Base-by-base conservation (phyloP, 208 protist species). In the Crithidia acanthocephali region DNA sequence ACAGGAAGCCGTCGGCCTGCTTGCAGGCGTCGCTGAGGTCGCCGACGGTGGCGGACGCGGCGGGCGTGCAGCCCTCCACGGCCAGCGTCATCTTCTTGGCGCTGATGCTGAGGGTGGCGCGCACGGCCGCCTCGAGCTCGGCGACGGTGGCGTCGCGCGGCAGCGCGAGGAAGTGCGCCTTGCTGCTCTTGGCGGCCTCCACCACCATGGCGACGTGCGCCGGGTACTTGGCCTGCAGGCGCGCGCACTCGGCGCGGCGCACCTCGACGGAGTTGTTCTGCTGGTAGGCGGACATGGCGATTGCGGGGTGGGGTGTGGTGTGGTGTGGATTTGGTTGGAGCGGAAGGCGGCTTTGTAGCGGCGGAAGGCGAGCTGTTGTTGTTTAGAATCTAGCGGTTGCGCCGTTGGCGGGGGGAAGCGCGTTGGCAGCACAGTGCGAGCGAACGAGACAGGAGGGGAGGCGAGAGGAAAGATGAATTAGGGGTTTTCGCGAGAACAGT, bases 181-280 rank as follows among this genome's bases (percentile, higher is more conserved):
- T 74, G 55, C 58, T 68, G 56, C 61, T 52, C 59, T 67, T 71
- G 40, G 56, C 63, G 68, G 32, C 62, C 68, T 69, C 57, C 55
- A 72, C 60, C 9, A 74, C 56, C 42, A 74, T 64, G 56, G 72
- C 35, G 22, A 64, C 45, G 28, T 61, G 48, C 32, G 50, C 60
- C 27, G 66, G 74, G 67, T 74, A 65, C 67, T 73, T 71, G 59
- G 66, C 67, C 48, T 74, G 74, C 62, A 80, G 23, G 56, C 56
- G 56, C 56, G 33, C 56, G 35, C 35, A 47, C 40, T 51, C 58
- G n/a, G 35, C 58, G 11, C 37, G 25, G 58, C 58, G 58, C 58
- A 63, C 58, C 58, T 63, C 58, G 40, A 63, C 58, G 37, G 58
- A 47, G 58, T 63, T 63, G 58, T 51, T 63, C 37, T 47, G 18